A percentile compares a stretch with the other conserved stretches of the same genome.
Evolutionary conservation across 805 yeast genomes (phyloP).

Genomic region (Saturnispora quitensis): DNA sequence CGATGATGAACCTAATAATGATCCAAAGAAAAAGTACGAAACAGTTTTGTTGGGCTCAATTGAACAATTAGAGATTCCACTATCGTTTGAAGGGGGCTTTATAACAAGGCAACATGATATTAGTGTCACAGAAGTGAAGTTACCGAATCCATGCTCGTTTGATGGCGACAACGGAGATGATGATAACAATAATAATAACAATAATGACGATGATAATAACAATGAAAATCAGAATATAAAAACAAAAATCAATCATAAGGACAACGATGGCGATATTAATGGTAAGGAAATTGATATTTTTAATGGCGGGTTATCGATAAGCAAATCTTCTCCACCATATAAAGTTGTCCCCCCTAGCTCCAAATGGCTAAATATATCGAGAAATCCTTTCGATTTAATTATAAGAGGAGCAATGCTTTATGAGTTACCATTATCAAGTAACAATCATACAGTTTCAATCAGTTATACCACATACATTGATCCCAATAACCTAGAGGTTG

Average conservation of each 20-base stretch:
- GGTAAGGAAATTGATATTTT: background rate
- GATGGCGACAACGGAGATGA: slow-evolving; percentile 13
- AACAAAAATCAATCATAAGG: slow-evolving; percentile 6
- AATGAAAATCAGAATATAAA: background rate
- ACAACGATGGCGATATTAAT: slow-evolving; percentile 11
- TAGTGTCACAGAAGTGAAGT: slow-evolving; percentile 62
- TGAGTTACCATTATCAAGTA: slow-evolving; percentile 53
- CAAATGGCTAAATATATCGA: slow-evolving; percentile 67
- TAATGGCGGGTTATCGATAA: background rate
- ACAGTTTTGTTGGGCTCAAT: slow-evolving; percentile 75
- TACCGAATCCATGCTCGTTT: slow-evolving; percentile 59
- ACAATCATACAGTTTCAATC: slow-evolving; percentile 49
- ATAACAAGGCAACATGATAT: slow-evolving; percentile 50
- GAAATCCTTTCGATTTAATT: slow-evolving; percentile 78
- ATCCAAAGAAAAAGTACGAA: slow-evolving; percentile 10
- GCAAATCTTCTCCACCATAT: background rate
- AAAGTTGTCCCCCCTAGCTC: slow-evolving; percentile 21
- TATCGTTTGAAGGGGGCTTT: slow-evolving; percentile 70
- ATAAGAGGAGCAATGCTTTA: slow-evolving; percentile 77
- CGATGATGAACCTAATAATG: background rate
- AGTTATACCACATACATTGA: slow-evolving; percentile 50
- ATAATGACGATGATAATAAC: slow-evolving; percentile 5
- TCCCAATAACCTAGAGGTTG: slow-evolving; percentile 26
- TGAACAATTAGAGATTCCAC: slow-evolving; percentile 55
- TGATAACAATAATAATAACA: slow-evolving; percentile 13